Conservation (phyloP, 208 protist species). For the Wallacemonas rigidus region DNA sequence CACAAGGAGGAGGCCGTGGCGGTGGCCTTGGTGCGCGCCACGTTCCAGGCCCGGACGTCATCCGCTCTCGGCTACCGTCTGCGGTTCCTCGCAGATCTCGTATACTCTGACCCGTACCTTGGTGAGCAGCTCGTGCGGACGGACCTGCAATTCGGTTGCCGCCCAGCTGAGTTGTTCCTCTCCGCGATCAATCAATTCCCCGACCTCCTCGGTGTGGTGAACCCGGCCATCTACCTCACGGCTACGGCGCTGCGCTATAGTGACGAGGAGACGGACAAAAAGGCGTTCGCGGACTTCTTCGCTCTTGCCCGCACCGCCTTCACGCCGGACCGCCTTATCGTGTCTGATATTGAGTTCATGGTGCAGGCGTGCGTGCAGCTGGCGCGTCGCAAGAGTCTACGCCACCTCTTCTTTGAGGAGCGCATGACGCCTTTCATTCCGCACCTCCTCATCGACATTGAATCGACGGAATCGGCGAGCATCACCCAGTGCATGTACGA, state of each 20-base stretch:
- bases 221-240: constrained; percentile 79
- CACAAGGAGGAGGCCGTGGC: constrained; percentile 58
- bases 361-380: constrained; percentile 83
- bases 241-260: constrained; percentile 72
- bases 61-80: constrained; percentile 67
- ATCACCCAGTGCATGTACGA: constrained; percentile 89
- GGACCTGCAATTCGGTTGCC: constrained; percentile 48
- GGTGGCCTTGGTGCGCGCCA: constrained; percentile 59
- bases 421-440: constrained; percentile 67
- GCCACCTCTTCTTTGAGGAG: constrained; percentile 72
- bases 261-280: constrained; percentile 39
- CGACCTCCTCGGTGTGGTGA: constrained; percentile 47
- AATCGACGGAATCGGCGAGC: constrained; percentile 72
- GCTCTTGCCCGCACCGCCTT: constrained; percentile 46
- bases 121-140: constrained; percentile 53
- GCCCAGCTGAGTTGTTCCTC: constrained; percentile 59
- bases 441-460: constrained; percentile 80
- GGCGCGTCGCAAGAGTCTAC: constrained; percentile 69
- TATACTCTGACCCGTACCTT: constrained; percentile 39
- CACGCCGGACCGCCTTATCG: constrained; percentile 58
- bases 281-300: constrained; percentile 68
- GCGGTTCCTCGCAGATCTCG: constrained; percentile 81
- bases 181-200: constrained; percentile 42
- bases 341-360: constrained; percentile 62
- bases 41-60: constrained; percentile 39